phyloP scores from a whole-genome alignment of 257 asterid species.

The Mitragyna speciosa region DNA sequence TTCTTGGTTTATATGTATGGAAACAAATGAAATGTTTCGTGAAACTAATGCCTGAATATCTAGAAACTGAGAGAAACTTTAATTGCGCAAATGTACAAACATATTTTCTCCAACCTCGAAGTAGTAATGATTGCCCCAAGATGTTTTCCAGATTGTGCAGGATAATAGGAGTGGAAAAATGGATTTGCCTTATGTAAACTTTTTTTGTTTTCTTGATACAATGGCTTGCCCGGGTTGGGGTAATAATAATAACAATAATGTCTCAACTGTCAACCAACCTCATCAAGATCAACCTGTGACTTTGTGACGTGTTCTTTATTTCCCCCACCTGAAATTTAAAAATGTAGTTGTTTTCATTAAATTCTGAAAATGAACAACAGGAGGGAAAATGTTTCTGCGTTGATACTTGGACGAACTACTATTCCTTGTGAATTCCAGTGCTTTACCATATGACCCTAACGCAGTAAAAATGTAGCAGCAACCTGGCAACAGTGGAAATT shows the following conservation, averaged over 20 bases:
- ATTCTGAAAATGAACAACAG: background rate
- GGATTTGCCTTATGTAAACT: too few species aligned
- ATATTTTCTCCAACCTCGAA: background rate
- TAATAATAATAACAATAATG: background rate
- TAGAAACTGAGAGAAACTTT: background rate
- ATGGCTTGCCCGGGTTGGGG: too few species aligned
- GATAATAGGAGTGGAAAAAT: too few species aligned
- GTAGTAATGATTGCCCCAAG: background rate
- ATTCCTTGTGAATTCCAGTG: background rate
- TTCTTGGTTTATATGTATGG: background rate
- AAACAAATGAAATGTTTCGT: background rate
- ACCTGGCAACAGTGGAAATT: background rate
- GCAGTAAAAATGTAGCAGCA: background rate
- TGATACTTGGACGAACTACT: background rate
- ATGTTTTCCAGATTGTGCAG: too few species aligned
- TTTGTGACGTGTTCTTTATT: slow-evolving; percentile 3
- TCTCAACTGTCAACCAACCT: slow-evolving; percentile 24
- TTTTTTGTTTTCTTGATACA: too few species aligned
- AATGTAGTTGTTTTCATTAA: slow-evolving; percentile 15
- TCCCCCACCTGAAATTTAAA: slow-evolving; percentile 16
- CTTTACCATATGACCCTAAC: background rate
- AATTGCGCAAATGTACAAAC: background rate
- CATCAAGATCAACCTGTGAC: slow-evolving; percentile 20
- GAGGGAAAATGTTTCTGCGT: background rate
- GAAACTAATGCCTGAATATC: too few species aligned